Conservation (phyloP, 805 yeast genomes). For the Kodamaea fukazawae region DNA sequence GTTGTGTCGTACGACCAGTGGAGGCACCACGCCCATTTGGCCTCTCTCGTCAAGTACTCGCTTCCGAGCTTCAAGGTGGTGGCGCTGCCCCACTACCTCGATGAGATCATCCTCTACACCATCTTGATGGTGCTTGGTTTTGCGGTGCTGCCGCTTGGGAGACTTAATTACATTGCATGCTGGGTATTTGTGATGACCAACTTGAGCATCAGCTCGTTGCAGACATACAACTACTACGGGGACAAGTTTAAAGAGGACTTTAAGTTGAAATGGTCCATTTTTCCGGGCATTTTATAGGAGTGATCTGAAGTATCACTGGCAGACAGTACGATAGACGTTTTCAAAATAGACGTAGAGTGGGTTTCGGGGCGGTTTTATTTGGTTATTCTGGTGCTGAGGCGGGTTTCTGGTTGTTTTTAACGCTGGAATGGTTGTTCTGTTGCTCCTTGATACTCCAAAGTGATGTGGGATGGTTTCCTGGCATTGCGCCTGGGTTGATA, state of each 20-base stretch:
- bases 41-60: slow-evolving; percentile 52
- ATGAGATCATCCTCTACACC: slow-evolving; percentile 58
- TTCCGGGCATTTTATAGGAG: slow-evolving; percentile 37
- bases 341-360: too few relatives aligned
- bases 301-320: too few relatives aligned
- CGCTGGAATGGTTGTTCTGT: too few relatives aligned
- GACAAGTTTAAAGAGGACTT: slow-evolving; percentile 25
- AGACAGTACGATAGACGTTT: too few relatives aligned
- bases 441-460: too few relatives aligned
- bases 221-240: slow-evolving; percentile 48
- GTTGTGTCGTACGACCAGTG: slow-evolving; percentile 54
- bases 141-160: neutral
- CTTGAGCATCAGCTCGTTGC: slow-evolving; percentile 54
- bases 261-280: slow-evolving; percentile 28
- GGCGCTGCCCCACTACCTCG: slow-evolving; percentile 67
- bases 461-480: too few relatives aligned
- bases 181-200: slow-evolving; percentile 42
- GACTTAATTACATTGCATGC: slow-evolving; percentile 19
- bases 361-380: too few relatives aligned
- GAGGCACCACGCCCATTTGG: slow-evolving; percentile 48
- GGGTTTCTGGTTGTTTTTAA: too few relatives aligned
- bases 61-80: slow-evolving; percentile 47
- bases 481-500: too few relatives aligned
- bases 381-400: too few relatives aligned
- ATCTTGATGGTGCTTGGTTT: slow-evolving; percentile 24